These are phyloP conservation scores for Lobosporangium transversale DNA, from an alignment of 192 early-diverging fungal species.

Conservation along the genomic window DNA sequence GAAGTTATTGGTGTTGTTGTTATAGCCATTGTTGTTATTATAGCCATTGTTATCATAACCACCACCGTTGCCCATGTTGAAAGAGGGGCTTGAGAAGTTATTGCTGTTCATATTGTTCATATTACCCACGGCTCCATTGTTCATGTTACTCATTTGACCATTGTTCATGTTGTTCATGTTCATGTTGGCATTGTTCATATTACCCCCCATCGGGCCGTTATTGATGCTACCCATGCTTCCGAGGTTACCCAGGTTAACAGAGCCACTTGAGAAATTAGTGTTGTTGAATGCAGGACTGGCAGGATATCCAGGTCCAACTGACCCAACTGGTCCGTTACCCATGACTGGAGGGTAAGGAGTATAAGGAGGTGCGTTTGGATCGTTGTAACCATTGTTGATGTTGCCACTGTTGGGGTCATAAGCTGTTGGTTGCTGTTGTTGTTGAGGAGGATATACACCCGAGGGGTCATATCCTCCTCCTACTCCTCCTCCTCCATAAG, in stretches of 20 bases:
- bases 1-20: not conserved
- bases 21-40: not conserved
- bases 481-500: not conserved
- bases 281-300: no score
- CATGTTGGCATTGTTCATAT: no score
- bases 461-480: not conserved
- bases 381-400: slow-evolving; percentile 2
- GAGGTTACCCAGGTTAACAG: no score
- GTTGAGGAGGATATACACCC: slow-evolving; percentile 15
- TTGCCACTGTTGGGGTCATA: not conserved
- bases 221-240: no score
- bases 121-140: no score
- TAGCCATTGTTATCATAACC: not conserved
- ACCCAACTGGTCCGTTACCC: not conserved
- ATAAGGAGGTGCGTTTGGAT: not conserved
- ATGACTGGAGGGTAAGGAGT: not conserved
- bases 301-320: no score
- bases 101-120: no score
- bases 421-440: slow-evolving; percentile 16
- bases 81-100: not conserved
- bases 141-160: no score
- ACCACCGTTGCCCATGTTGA: slow-evolving; percentile 3
- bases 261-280: no score
- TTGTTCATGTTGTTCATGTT: no score
- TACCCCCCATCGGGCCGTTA: no score